These are phyloP conservation scores for Pseudozyma sp. DNA, from an alignment of 1,284 basidiomycete species.

Conservation along the genomic window DNA sequence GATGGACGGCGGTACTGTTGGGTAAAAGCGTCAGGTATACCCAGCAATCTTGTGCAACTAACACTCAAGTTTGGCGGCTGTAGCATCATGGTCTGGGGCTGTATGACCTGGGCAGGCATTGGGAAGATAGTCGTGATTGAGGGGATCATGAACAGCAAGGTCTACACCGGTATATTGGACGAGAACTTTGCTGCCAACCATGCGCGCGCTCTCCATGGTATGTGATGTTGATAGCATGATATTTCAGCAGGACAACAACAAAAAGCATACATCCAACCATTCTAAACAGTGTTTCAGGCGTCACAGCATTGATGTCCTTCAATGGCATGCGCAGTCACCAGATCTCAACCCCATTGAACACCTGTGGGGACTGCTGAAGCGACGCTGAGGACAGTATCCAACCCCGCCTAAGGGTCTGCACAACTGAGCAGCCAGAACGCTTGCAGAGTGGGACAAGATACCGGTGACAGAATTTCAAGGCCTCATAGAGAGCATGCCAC, in stretches of 20 bases:
- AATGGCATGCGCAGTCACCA: constrained; percentile 69
- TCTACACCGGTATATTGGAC: constrained; percentile 67
- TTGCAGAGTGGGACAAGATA: constrained; percentile 12
- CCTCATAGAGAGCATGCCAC: constrained; percentile 27
- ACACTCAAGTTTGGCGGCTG: constrained; percentile 22
- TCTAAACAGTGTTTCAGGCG: constrained; percentile 56
- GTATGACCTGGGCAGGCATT: constrained; percentile 16
- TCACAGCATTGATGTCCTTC: constrained; percentile 54
- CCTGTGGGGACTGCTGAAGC: constrained; percentile 59
- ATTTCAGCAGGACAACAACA: constrained; percentile 69
- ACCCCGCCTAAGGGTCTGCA: background rate
- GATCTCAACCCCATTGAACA: constrained; percentile 71
- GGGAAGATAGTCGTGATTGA: constrained; percentile 16
- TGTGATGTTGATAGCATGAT: constrained; percentile 43
- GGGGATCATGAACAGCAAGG: constrained; percentile 67
- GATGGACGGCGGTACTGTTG: constrained; percentile 10
- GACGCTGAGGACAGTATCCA: constrained; percentile 4
- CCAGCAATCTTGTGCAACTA: constrained; percentile 1
- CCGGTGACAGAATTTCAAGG: background rate
- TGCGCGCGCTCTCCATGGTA: constrained; percentile 37
- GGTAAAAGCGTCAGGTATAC: constrained; percentile 7
- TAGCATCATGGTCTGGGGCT: constrained; percentile 34
- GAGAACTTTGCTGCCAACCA: constrained; percentile 55
- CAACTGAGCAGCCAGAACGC: background rate
- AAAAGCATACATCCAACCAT: constrained; percentile 61